phyloP scores from a whole-genome alignment of 306 rosid species.

The Prunus armeniaca region DNA sequence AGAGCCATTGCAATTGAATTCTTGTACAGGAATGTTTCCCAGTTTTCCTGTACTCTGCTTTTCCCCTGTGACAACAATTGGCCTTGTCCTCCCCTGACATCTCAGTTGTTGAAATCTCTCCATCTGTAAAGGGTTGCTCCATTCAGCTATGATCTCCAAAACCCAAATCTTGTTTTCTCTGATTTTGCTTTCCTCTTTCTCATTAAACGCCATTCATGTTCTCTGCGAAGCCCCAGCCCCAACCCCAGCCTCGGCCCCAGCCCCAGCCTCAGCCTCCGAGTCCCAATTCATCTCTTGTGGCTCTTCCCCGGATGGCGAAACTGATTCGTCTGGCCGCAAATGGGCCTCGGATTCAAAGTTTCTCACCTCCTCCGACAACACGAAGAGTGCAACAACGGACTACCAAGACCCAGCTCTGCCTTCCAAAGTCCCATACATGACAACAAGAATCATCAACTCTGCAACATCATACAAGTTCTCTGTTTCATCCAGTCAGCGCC shows the following conservation, averaged over 20 bases:
- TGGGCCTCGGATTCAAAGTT: conserved; percentile 34
- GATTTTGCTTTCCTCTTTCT: neutral
- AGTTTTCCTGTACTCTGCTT: neutral
- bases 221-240: neutral
- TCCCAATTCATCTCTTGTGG: conserved; percentile 43
- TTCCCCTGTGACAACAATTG: neutral
- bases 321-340: conserved; percentile 30
- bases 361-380: conserved; percentile 7
- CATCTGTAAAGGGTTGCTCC: neutral
- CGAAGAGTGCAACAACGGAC: conserved; percentile 18
- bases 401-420: conserved; percentile 43
- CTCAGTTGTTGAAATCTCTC: neutral
- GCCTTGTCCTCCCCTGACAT: neutral
- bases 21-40: neutral
- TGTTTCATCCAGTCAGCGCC: conserved; percentile 24
- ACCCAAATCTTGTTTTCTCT: conserved; percentile 15
- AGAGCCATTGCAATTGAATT: neutral
- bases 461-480: conserved; percentile 29
- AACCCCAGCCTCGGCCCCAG: neutral
- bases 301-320: conserved; percentile 17
- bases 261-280: neutral
- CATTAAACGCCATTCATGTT: conserved; percentile 1
- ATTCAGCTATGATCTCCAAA: conserved; percentile 27
- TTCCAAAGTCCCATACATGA: conserved; percentile 37
- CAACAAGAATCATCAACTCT: conserved; percentile 40